Evolutionary conservation across 192 early-diverging fungal species (phyloP).

Genomic region (Backusella sp.): DNA sequence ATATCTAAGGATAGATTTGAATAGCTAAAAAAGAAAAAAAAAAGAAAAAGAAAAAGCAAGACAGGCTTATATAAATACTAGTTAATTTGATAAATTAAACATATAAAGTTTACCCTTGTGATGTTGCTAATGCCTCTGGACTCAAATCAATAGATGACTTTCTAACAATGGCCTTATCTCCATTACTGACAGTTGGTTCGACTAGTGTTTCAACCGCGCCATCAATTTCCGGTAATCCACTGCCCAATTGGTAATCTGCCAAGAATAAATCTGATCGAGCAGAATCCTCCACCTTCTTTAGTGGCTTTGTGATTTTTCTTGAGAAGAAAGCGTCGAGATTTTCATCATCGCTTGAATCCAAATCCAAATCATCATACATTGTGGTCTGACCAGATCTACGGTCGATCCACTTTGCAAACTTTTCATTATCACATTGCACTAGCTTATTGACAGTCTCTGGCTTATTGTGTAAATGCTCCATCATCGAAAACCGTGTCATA

Average conservation of each 20-base stretch:
- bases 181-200: not conserved
- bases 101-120: not conserved
- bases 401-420: slow-evolving; percentile 16
- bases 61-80: not conserved
- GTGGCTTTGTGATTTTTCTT: slow-evolving; percentile 1
- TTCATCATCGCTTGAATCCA: slow-evolving; percentile 38
- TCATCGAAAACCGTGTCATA: slow-evolving; percentile 50
- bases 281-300: slow-evolving; percentile 19
- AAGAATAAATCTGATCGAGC: slow-evolving; percentile 39
- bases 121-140: not conserved
- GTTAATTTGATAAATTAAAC: not conserved
- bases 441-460: slow-evolving; percentile 18
- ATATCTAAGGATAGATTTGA: slow-evolving; percentile 36
- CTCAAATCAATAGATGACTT: not conserved
- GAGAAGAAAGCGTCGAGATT: slow-evolving; percentile 21
- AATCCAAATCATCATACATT: slow-evolving; percentile 33
- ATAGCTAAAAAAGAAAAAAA: not conserved
- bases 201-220: slow-evolving; percentile 12
- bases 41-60: not conserved
- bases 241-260: slow-evolving; percentile 44
- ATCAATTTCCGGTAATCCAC: slow-evolving; percentile 40
- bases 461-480: slow-evolving; percentile 40
- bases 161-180: not conserved
- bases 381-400: not conserved
- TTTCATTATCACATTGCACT: slow-evolving; percentile 21